These are phyloP conservation scores for Scheffersomyces insectosa DNA, from an alignment of 1,139 yeast genomes.

Conservation along the genomic window DNA sequence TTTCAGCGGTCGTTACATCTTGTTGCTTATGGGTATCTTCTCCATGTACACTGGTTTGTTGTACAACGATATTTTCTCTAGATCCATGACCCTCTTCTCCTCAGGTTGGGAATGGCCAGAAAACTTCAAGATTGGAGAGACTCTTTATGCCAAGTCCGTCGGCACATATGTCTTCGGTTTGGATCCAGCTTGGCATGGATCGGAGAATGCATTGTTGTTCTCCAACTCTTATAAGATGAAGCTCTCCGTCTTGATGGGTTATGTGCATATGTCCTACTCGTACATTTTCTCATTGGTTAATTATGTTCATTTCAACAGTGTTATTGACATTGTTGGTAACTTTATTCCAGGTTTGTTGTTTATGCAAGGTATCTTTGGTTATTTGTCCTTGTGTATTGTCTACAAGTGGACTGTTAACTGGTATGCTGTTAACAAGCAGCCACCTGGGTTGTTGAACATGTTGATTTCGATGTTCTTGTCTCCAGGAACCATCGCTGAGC, in stretches of 20 bases:
- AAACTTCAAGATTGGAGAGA: slow-evolving; percentile 22
- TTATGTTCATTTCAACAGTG: slow-evolving; percentile 68
- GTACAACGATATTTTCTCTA: slow-evolving; percentile 91
- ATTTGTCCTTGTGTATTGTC: slow-evolving; percentile 75
- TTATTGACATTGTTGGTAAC: slow-evolving; percentile 87
- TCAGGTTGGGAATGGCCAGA: slow-evolving; percentile 95
- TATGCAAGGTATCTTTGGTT: slow-evolving; percentile 96
- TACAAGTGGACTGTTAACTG: slow-evolving; percentile 97
- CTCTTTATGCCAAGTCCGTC: slow-evolving; percentile 10
- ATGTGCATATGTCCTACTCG: slow-evolving; percentile 90
- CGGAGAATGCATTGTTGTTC: slow-evolving; percentile 87
- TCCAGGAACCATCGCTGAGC: slow-evolving; percentile 87
- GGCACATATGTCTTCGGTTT: slow-evolving; percentile 75
- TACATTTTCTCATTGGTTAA: slow-evolving; percentile 83
- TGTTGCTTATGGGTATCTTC: slow-evolving; percentile 86
- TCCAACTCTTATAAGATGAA: slow-evolving; percentile 97
- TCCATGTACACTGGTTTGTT: slow-evolving; percentile 92
- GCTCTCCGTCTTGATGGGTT: slow-evolving; percentile 91
- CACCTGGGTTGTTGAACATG: slow-evolving; percentile 95
- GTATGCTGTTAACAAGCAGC: slow-evolving; percentile 70
- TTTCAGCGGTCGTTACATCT: slow-evolving; percentile 83
- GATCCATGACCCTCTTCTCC: slow-evolving; percentile 78
- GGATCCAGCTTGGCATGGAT: slow-evolving; percentile 97
- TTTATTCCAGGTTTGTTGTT: slow-evolving; percentile 91
- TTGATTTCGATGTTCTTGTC: slow-evolving; percentile 92